Conservation (phyloP, 2,329 filamentous ascomycete species). For the Alternaria brassicicola region DNA sequence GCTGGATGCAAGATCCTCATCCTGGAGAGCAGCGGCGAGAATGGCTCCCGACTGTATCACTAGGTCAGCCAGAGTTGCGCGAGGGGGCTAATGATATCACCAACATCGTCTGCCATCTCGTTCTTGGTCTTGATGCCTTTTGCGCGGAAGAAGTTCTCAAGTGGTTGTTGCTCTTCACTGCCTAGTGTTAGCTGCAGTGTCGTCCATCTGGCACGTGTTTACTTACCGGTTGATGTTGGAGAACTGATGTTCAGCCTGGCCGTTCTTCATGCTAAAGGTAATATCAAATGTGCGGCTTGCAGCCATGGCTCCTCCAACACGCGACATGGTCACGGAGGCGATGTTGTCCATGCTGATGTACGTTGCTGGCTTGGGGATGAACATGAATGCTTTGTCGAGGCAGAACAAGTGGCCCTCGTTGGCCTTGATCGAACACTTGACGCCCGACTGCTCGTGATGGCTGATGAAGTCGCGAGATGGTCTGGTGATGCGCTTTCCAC, state of each 20-base stretch:
- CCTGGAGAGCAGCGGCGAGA: constrained; percentile 80
- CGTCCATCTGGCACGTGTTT: background rate
- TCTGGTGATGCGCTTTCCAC: constrained; percentile 92
- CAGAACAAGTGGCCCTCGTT: constrained; percentile 98
- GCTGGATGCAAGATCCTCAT: constrained; percentile 81
- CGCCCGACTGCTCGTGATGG: constrained; percentile 90
- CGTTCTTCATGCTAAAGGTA: constrained; percentile 85
- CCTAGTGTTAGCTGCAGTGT: constrained; percentile 30
- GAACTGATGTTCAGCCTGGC: constrained; percentile 89
- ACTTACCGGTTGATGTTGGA: constrained; percentile 92
- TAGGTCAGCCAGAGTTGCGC: constrained; percentile 30
- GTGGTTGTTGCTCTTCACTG: constrained; percentile 87
- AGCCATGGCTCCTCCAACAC: constrained; percentile 91
- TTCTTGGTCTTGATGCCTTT: constrained; percentile 97
- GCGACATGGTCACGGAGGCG: constrained; percentile 89
- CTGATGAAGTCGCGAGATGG: constrained; percentile 94
- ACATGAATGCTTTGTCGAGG: constrained; percentile 97
- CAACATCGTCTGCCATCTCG: constrained; percentile 94
- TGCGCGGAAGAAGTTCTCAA: constrained; percentile 97
- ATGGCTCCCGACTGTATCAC: constrained; percentile 58
- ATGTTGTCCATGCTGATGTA: constrained; percentile 97
- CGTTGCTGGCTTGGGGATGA: constrained; percentile 96
- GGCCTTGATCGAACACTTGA: constrained; percentile 99
- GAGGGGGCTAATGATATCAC: constrained; percentile 42
- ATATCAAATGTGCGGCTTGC: constrained; percentile 97